A percentile compares a stretch with the other conserved stretches of the same genome.
These are phyloP conservation scores for Eimeria maxima DNA, from an alignment of 169 alveolate species.

Conservation along the genomic window DNA sequence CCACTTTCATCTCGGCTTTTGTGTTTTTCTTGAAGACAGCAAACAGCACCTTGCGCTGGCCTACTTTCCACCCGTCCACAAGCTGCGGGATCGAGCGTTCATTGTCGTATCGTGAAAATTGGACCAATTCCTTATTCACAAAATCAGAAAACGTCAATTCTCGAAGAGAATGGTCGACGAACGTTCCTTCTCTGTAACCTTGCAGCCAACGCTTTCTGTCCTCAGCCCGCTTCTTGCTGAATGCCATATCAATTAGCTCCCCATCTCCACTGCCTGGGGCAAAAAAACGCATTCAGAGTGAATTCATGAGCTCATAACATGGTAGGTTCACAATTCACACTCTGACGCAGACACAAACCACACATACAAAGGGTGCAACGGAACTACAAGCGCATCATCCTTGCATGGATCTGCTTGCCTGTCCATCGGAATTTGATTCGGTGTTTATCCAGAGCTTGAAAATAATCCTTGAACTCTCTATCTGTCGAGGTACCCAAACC, in stretches of 20 bases:
- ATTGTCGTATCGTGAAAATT: slow-evolving; percentile 98
- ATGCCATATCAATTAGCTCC: slow-evolving; percentile 99
- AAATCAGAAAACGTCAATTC: slow-evolving; percentile 95
- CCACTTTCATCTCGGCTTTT: slow-evolving; percentile 97
- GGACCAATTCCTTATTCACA: slow-evolving; percentile 98
- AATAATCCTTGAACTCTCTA: slow-evolving; percentile 99
- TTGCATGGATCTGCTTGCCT: slow-evolving; percentile 16
- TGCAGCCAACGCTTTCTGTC: slow-evolving; percentile 95
- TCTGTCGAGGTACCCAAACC: slow-evolving; percentile 99
- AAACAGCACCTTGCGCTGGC: slow-evolving; percentile 99
- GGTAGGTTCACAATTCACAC: background rate
- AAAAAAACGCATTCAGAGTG: background rate
- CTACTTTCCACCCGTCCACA: slow-evolving; percentile 99
- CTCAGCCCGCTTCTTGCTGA: slow-evolving; percentile 98
- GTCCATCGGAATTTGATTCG: slow-evolving; percentile 93
- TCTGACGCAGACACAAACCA: background rate
- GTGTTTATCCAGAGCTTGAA: slow-evolving; percentile 97
- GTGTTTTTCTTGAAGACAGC: slow-evolving; percentile 98
- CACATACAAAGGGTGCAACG: background rate
- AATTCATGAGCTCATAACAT: background rate
- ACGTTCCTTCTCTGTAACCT: slow-evolving; percentile 86
- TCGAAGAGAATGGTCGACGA: slow-evolving; percentile 84
- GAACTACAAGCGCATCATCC: background rate
- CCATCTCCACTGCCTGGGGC: slow-evolving; percentile 94
- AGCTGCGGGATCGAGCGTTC: slow-evolving; percentile 98